Evolutionary conservation across 208 protist species (phyloP).

Genomic region (Acanthamoeba castellanii): DNA sequence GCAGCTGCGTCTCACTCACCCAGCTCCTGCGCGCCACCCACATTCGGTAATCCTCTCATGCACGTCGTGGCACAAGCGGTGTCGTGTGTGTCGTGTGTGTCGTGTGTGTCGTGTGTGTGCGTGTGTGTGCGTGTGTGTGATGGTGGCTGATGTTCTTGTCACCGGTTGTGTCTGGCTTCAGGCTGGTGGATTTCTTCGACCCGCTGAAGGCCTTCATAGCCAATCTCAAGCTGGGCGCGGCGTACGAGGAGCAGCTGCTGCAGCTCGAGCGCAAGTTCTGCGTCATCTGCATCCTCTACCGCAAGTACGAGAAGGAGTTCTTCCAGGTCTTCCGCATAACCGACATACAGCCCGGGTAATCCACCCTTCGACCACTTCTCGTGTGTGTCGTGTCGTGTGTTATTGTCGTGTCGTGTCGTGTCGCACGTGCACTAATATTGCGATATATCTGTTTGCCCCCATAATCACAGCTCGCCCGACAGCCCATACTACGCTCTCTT

Average conservation of each 20-base stretch:
- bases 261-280: conserved; percentile 60
- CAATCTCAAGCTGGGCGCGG: conserved; percentile 40
- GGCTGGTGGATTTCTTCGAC: conserved; percentile 68
- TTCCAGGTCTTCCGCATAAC: conserved; percentile 13
- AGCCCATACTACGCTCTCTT: conserved; percentile 17
- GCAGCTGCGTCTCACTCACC: conserved; percentile 61
- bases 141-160: not conserved
- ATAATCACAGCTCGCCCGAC: not conserved
- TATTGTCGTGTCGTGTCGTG: not conserved
- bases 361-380: not conserved
- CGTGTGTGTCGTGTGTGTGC: not conserved
- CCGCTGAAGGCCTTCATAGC: conserved; percentile 61
- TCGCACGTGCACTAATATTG: not conserved
- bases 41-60: conserved; percentile 25
- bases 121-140: too few species aligned
- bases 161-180: not conserved
- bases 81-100: not conserved
- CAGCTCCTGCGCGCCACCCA: conserved; percentile 59
- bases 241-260: conserved; percentile 47
- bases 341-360: not conserved
- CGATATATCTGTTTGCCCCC: not conserved
- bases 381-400: too few species aligned
- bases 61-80: too few species aligned
- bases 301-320: conserved; percentile 72
- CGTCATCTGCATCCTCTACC: conserved; percentile 65